These are phyloP conservation scores for Thielaviopsis euricoi DNA, from an alignment of 2,329 filamentous ascomycete genomes.

Conservation along the genomic window DNA sequence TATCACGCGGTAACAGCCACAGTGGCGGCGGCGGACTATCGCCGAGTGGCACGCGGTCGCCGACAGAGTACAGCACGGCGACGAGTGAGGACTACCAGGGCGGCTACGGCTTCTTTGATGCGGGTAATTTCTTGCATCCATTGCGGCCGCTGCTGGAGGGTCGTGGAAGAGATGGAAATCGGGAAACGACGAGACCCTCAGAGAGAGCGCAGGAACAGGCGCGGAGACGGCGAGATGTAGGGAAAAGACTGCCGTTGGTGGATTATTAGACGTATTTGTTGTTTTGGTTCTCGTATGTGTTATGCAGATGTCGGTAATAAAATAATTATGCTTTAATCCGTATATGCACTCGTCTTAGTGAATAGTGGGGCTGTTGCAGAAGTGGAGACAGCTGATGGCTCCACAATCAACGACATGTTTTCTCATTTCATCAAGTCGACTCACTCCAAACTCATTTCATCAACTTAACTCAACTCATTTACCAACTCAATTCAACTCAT, in stretches of 20 bases:
- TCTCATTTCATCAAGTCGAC: background rate
- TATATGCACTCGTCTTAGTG: too few species aligned
- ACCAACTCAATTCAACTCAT: background rate
- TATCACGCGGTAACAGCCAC: slow-evolving; percentile 13
- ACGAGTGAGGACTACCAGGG: slow-evolving; percentile 76
- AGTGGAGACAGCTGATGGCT: background rate
- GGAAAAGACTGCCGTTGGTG: slow-evolving; percentile 54
- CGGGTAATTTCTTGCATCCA: slow-evolving; percentile 81
- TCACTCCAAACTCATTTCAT: background rate
- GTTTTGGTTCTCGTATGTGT: too few species aligned
- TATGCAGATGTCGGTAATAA: too few species aligned
- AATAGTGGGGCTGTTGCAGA: background rate
- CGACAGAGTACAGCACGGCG: slow-evolving; percentile 48
- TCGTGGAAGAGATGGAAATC: slow-evolving; percentile 34
- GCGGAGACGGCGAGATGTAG: slow-evolving; percentile 47
- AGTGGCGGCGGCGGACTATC: slow-evolving; percentile 19
- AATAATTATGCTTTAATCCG: too few species aligned
- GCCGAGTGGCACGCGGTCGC: slow-evolving; percentile 36
- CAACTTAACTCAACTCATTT: background rate
- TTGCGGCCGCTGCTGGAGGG: slow-evolving; percentile 41
- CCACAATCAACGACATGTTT: slow-evolving; percentile 10
- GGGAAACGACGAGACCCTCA: slow-evolving; percentile 34
- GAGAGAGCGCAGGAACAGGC: slow-evolving; percentile 44
- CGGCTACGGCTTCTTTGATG: slow-evolving; percentile 94
- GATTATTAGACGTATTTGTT: slow-evolving; percentile 44